phyloP scores from a whole-genome alignment of 2,329 filamentous ascomycete species.

The Talaromyces albobiverticillius region DNA sequence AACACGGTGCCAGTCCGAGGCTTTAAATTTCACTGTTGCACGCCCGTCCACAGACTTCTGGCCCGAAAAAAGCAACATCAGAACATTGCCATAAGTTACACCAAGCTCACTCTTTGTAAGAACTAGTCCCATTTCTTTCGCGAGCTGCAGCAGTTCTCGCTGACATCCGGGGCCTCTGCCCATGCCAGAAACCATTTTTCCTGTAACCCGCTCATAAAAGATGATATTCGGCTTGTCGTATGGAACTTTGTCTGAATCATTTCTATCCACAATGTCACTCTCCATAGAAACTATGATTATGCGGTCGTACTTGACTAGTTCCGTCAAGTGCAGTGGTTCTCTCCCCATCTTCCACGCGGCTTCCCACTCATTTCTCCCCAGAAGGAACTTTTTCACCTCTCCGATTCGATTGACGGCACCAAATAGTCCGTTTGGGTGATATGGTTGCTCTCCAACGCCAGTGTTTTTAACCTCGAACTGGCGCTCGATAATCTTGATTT shows the following conservation, averaged over 20 bases:
- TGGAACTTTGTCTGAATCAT: rapidly evolving
- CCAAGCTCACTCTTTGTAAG: background rate
- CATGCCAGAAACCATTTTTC: background rate
- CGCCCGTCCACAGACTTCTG: no score
- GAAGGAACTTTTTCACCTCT: background rate
- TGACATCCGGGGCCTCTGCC: background rate
- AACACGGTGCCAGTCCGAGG: background rate
- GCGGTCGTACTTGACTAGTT: background rate
- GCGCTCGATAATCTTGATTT: background rate
- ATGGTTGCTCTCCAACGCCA: background rate
- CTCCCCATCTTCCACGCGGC: no score
- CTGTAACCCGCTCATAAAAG: background rate
- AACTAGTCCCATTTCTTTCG: background rate
- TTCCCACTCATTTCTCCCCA: background rate
- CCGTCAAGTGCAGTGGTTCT: no score
- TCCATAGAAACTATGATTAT: conserved; percentile 4
- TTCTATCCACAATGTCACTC: background rate
- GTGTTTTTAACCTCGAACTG: background rate
- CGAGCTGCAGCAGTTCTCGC: background rate
- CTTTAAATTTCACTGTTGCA: background rate
- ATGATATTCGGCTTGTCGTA: conserved; percentile 6
- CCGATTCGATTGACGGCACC: conserved; percentile 1
- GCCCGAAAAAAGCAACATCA: background rate
- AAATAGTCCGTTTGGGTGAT: background rate
- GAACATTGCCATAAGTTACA: background rate